These are phyloP conservation scores for Vararia minispora DNA, from an alignment of 768 basidiomycete genomes.

Conservation along the genomic window DNA sequence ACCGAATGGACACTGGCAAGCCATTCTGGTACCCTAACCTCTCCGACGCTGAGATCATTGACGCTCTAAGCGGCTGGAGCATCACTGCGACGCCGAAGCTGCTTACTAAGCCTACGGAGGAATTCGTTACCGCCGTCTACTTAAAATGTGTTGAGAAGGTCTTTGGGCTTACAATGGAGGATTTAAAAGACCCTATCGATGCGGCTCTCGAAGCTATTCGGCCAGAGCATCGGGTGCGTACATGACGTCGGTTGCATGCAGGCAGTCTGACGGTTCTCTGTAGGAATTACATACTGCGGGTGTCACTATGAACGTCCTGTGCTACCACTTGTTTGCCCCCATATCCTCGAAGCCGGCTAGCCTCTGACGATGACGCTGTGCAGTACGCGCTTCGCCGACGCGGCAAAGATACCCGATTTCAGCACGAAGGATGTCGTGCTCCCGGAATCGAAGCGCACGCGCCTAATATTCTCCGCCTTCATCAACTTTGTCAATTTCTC, in stretches of 20 bases:
- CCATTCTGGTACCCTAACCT: slow-evolving; percentile 58
- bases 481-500: slow-evolving; percentile 92
- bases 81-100: slow-evolving; percentile 57
- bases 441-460: slow-evolving; percentile 68
- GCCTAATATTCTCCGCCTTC: slow-evolving; percentile 71
- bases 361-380: neutral
- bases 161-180: slow-evolving; percentile 47
- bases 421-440: slow-evolving; percentile 59
- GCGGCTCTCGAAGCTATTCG: slow-evolving; percentile 36
- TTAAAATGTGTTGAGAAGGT: slow-evolving; percentile 63
- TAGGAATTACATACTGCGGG: slow-evolving; percentile 60
- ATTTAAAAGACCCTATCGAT: slow-evolving; percentile 48
- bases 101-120: slow-evolving; percentile 51
- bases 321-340: slow-evolving; percentile 53
- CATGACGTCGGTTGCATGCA: neutral
- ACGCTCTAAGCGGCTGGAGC: slow-evolving; percentile 57
- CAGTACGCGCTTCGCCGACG: slow-evolving; percentile 60
- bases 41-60: slow-evolving; percentile 50
- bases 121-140: slow-evolving; percentile 65
- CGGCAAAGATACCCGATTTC: slow-evolving; percentile 71
- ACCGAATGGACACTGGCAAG: too few relatives aligned
- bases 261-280: neutral
- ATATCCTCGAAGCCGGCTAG: neutral
- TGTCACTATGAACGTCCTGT: slow-evolving; percentile 49
- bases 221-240: slow-evolving; percentile 41